A percentile compares a stretch with the other conserved stretches of the same genome.
These are phyloP conservation scores for Tricholoma matsutake DNA, from an alignment of 768 basidiomycete species.

Conservation along the genomic window DNA sequence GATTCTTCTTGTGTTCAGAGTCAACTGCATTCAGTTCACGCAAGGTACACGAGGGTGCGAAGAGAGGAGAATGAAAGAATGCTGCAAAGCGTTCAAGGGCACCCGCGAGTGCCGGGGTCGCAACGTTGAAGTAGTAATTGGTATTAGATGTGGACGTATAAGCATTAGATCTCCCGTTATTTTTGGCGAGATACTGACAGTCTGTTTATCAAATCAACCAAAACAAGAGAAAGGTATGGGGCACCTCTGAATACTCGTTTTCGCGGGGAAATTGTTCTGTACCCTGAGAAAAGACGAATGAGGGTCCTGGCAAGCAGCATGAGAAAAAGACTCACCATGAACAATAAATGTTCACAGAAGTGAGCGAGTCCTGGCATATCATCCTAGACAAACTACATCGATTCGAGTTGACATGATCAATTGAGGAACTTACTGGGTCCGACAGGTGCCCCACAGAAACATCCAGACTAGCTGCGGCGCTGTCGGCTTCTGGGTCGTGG, in stretches of 20 bases:
- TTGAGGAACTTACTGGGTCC: conserved; percentile 69
- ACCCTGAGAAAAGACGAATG: conserved; percentile 44
- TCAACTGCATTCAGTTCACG: conserved; percentile 95
- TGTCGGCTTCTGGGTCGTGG: conserved; percentile 84
- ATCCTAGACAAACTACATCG: conserved; percentile 38
- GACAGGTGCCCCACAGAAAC: conserved; percentile 92
- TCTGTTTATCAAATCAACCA: conserved; percentile 9
- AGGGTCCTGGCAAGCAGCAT: background rate
- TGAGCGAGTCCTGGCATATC: conserved; percentile 93
- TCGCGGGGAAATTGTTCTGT: conserved; percentile 84
- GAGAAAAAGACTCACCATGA: conserved; percentile 65
- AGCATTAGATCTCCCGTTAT: conserved; percentile 86
- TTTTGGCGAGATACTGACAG: conserved; percentile 67
- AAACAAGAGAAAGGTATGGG: conserved; percentile 5
- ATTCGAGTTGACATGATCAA: background rate
- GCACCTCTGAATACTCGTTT: conserved; percentile 89
- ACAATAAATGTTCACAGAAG: conserved; percentile 94
- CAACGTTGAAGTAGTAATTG: conserved; percentile 80
- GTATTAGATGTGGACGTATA: conserved; percentile 92
- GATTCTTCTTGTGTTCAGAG: conserved; percentile 96
- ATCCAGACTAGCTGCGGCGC: conserved; percentile 91
- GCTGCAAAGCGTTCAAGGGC: conserved; percentile 76
- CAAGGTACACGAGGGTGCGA: conserved; percentile 78
- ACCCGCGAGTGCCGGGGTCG: conserved; percentile 57
- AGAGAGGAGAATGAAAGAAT: conserved; percentile 94